Evolutionary conservation across 2,329 filamentous ascomycete species (phyloP).

Genomic region (Elsinoe batatas): DNA sequence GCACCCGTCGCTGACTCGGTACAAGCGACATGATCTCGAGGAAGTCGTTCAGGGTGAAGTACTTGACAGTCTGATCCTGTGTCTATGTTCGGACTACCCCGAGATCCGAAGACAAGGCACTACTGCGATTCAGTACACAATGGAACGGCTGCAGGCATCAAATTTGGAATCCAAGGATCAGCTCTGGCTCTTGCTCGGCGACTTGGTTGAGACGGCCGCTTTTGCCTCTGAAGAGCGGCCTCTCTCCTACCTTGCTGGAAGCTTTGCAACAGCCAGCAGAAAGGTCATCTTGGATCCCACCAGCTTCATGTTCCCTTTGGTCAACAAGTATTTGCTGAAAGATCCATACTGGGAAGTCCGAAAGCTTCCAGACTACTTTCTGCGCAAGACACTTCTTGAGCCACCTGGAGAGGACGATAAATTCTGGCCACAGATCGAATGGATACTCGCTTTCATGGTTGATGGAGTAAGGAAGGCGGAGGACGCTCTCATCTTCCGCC

Average conservation of each 20-base stretch:
- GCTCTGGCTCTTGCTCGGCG: slow-evolving; percentile 68
- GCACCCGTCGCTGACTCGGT: slow-evolving; percentile 45
- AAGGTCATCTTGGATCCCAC: slow-evolving; percentile 64
- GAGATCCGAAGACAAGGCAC: slow-evolving; percentile 73
- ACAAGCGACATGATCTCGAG: slow-evolving; percentile 67
- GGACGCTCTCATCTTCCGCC: slow-evolving; percentile 53
- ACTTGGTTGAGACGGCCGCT: slow-evolving; percentile 62
- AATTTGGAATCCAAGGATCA: slow-evolving; percentile 67
- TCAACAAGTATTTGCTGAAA: slow-evolving; percentile 74
- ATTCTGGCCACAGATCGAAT: slow-evolving; percentile 62
- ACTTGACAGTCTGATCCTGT: slow-evolving; percentile 58
- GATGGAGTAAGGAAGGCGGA: slow-evolving; percentile 51
- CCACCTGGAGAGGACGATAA: slow-evolving; percentile 63
- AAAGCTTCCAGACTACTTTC: slow-evolving; percentile 48
- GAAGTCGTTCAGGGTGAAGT: slow-evolving; percentile 71
- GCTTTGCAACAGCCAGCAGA: slow-evolving; percentile 63
- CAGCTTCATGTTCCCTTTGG: slow-evolving; percentile 73
- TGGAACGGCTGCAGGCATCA: slow-evolving; percentile 49
- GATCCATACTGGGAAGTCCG: slow-evolving; percentile 61
- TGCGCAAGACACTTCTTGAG: slow-evolving; percentile 63
- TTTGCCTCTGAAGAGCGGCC: slow-evolving; percentile 31
- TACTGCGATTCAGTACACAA: slow-evolving; percentile 55
- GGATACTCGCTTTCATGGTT: slow-evolving; percentile 63
- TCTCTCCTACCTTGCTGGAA: slow-evolving; percentile 63
- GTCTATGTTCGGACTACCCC: slow-evolving; percentile 63